Conservation (phyloP, 2,329 filamentous ascomycete genomes). For the Colletotrichum salicis region DNA sequence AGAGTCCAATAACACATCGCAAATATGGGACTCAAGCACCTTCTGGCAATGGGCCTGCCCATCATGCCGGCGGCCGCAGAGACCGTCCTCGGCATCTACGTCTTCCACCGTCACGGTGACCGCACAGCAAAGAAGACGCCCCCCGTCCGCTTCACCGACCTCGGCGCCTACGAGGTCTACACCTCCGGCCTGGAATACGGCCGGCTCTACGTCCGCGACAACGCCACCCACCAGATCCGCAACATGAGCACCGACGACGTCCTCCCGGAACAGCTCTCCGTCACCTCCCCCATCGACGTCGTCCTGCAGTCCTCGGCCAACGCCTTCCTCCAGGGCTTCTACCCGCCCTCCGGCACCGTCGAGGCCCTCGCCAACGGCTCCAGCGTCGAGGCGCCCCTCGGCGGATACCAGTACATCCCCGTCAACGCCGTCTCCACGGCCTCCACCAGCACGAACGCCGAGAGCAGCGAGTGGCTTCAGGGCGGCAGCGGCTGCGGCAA, state of each 20-base stretch:
- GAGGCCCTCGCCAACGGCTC: conserved; percentile 79
- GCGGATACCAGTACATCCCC: conserved; percentile 87
- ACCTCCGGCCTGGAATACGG: conserved; percentile 80
- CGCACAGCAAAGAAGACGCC: conserved; percentile 81
- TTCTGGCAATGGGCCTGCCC: conserved; percentile 42
- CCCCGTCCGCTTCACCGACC: conserved; percentile 78
- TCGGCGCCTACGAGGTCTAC: conserved; percentile 82
- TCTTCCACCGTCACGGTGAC: conserved; percentile 92
- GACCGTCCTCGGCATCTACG: conserved; percentile 82
- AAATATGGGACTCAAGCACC: conserved; percentile 53
- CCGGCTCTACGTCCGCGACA: conserved; percentile 74
- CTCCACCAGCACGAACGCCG: conserved; percentile 64
- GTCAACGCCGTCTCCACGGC: conserved; percentile 69
- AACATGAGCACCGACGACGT: conserved; percentile 75
- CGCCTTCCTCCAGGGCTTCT: conserved; percentile 86
- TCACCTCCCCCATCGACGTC: conserved; percentile 77
- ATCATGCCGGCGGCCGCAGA: conserved; percentile 62
- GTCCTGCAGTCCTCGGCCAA: conserved; percentile 84
- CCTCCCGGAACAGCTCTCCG: conserved; percentile 75
- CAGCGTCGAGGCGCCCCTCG: conserved; percentile 72
- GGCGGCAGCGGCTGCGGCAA: conserved; percentile 66
- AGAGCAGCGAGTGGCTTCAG: conserved; percentile 69
- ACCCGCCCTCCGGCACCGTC: conserved; percentile 75
- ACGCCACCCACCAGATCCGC: conserved; percentile 69
- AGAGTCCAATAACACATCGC: conserved; percentile 2